Base-by-base conservation (phyloP, 2,329 filamentous ascomycete genomes). In the Fusarium annulatum region DNA sequence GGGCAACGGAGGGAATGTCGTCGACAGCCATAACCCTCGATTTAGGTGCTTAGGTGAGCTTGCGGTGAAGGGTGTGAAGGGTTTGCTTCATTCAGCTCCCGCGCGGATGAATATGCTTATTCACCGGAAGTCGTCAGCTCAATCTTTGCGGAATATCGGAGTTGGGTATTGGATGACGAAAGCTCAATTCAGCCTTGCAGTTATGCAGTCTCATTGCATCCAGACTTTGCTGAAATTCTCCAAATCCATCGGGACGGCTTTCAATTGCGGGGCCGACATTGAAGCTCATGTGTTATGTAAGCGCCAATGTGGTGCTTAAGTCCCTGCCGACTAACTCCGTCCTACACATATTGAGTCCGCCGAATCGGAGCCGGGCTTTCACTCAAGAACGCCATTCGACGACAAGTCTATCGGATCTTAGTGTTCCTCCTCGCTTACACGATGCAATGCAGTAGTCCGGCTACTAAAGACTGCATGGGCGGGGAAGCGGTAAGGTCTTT, bases 1-100 rank as follows among this genome's bases (percentile, higher is more conserved):
- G 88, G 61, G 92, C 93, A 76, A 94, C 81, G 73, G 86, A 82
- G n/a, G 86, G 84, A 26, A 81, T 53, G 51, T 80, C 79, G 71
- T 82, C 79, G 45, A 79, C 69, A n/a, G 82, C 80, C 80, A 75
- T 75, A 26, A 48, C 23, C 38, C 28, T 57, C 41, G 58, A 41
- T 34, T 62, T 60, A 33, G 38, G 56, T 62, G 61, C 58, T 73
- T 63, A 71, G 58, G 60, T 73, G 66, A 73, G 70, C 52, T 21
- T 64, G n/a, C 23, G n/a, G 51, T 23, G 19, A 34, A 38, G 41
- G 61, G 46, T 55, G 53, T 41, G 45, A 48, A 42, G 43, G 41
- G 19, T 58, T 55, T 60, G 19, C 36, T 26, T 53, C 53, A 30
- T 45, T 69, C 71, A 61, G 57, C 48, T 26, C 46, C 64, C 60